Base-by-base conservation (phyloP, 139 green algal species). In the Tetratostichococcus sp. region DNA sequence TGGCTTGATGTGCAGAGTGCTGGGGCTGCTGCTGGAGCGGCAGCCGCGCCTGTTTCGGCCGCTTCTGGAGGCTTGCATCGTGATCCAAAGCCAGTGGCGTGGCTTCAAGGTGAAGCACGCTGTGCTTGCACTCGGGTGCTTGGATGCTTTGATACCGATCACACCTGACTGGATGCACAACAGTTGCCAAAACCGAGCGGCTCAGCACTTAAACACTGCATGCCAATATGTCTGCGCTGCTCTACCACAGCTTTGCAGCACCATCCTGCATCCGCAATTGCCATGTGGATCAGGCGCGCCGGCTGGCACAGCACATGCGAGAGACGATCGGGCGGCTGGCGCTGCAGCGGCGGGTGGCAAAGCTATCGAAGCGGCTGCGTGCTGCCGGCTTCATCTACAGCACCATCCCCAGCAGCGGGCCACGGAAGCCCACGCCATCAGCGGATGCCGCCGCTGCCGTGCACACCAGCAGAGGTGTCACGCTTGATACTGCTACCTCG, bases 51-150 rank as follows among this genome's bases (percentile, higher is more conserved):
- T 62, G 1, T 68, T 75, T 23, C n/a, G 66, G 71, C 71, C 43
- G 22, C 30, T 75, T 1, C 26, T 69, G 43, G 28, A 26, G 32
- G 43, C 50, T 30, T 59, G 31, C 39, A 66, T 43, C 68, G 43
- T 69, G 1, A 50, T 75, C 30, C 71, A 75, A 35, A 75, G 66
- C 31, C 19, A 42, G 25, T 75, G 43, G 43, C 30, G 71, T 30
- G 71, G 71, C 5, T 30, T 69, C 71, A 75, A 75, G 71, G 71
- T 75, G 4, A 23, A 50, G 6, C 39, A 11, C 39, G n/a, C n/a
- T n/a, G n/a, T n/a, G n/a, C n/a, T n/a, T n/a, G n/a, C n/a, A n/a
- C n/a, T n/a, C n/a, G n/a, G n/a, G n/a, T n/a, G n/a, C n/a, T n/a
- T n/a, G n/a, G n/a, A n/a, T n/a, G n/a, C n/a, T n/a, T n/a, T n/a